Conservation (phyloP, 2,329 filamentous ascomycete species). For the Fusarium sp. region DNA sequence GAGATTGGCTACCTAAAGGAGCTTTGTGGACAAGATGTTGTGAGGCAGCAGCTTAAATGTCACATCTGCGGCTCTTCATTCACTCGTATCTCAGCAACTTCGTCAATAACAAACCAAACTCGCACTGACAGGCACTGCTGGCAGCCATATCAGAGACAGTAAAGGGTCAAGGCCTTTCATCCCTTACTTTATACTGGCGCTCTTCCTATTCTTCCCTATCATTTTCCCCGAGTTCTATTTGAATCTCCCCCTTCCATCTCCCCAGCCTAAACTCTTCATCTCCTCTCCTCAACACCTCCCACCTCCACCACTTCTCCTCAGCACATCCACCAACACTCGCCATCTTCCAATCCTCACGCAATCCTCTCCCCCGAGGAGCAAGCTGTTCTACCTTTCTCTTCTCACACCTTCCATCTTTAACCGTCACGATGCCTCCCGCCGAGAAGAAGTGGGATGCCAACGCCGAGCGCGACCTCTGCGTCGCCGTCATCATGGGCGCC, state of each 20-base stretch:
- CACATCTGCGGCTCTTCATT: neutral
- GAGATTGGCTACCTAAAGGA: neutral
- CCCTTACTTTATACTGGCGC: neutral
- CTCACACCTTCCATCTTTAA: neutral
- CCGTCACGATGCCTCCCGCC: slow-evolving; percentile 43
- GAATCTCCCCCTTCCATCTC: slow-evolving; percentile 2
- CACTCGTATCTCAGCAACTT: neutral
- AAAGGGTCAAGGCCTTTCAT: neutral
- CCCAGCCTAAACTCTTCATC: slow-evolving; percentile 6
- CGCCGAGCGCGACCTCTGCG: slow-evolving; percentile 58
- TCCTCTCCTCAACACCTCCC: neutral
- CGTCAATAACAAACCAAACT: slow-evolving; percentile 4
- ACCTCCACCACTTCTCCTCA: neutral
- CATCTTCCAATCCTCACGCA: neutral
- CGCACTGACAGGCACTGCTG: neutral
- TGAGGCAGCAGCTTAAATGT: neutral
- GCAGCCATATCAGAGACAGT: slow-evolving; percentile 2
- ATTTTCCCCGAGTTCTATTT: too few relatives aligned
- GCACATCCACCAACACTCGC: neutral
- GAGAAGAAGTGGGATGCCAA: slow-evolving; percentile 57
- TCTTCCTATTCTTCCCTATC: neutral
- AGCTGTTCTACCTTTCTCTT: neutral
- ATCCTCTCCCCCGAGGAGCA: slow-evolving; percentile 3
- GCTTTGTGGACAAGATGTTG: neutral
- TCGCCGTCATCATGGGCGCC: slow-evolving; percentile 53